Base-by-base conservation (phyloP, 768 basidiomycete genomes). In the Suillus variegatus region DNA sequence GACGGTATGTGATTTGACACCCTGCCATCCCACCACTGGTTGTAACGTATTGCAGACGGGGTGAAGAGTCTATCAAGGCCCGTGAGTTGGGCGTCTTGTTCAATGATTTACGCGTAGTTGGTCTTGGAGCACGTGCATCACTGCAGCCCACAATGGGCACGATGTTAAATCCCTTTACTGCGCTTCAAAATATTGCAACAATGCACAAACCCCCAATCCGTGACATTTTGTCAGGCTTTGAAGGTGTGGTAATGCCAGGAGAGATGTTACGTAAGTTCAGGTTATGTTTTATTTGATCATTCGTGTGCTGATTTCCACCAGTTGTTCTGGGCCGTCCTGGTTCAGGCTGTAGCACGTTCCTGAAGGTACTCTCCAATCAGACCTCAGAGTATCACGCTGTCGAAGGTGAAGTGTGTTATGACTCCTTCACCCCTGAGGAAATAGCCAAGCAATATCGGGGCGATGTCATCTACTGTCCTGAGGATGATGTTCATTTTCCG, bases 291-390 rank as follows among this genome's bases (percentile, higher is more conserved):
- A 41, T 22, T 35, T 8, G 20, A 10, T 57, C 43, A 25, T 6
- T 49, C 2, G 9, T 61, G 4, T 55, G 40, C 36, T 57, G 32
- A 60, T 1, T 7, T 13, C 4, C 22, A 64, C 6, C 70, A 91
- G 91, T 96, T 18, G 94, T 95, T 13, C 84, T 95, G 32, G 94
- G 94, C 28, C 84, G 93, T 38, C 94, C 94, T 0, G 91, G 91
- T 16, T 88, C 92, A 0, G 94, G 95, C 3, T 96, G 94, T 74
- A 88, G 85, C 36, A 94, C 95, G 0, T 82, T 97, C 58, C 85
- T 97, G 62, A 94, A 94, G 75, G 84, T 85, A 0, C 84, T 97
- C 58, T 84, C 94, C 20, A 95, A 95, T 72, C 87, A 88, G 67
- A 85, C 88, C 1, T 79, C 80, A 4, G 90, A 90, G 65, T 96